These are phyloP conservation scores for Cryptosporidium meleagridis DNA, from an alignment of 169 alveolate genomes.

Conservation along the genomic window DNA sequence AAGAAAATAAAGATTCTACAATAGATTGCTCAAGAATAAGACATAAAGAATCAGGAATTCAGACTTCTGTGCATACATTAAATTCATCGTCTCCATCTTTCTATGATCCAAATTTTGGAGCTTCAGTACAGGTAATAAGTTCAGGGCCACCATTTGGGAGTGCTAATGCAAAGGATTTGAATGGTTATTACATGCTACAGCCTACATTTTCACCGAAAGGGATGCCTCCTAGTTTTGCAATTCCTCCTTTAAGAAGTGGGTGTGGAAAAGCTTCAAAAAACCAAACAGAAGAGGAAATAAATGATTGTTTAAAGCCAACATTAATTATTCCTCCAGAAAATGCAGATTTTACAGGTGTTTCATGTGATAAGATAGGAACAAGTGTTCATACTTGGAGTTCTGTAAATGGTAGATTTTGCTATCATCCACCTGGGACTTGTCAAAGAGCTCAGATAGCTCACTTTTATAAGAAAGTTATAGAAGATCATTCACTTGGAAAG, in stretches of 20 bases:
- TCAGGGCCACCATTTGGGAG: slow-evolving; percentile 75
- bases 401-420: slow-evolving; percentile 62
- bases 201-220: slow-evolving; percentile 70
- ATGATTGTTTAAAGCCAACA: slow-evolving; percentile 66
- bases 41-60: slow-evolving; percentile 54
- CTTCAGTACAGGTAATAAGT: slow-evolving; percentile 67
- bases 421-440: slow-evolving; percentile 71
- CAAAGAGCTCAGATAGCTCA: slow-evolving; percentile 56
- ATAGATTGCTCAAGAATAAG: slow-evolving; percentile 47
- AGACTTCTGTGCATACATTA: slow-evolving; percentile 50
- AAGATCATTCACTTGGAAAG: slow-evolving; percentile 54
- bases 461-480: slow-evolving; percentile 50
- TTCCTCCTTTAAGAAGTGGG: slow-evolving; percentile 58
- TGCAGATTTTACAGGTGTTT: slow-evolving; percentile 66
- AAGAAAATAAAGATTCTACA: slow-evolving; percentile 15
- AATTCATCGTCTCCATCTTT: slow-evolving; percentile 74
- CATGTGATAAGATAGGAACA: slow-evolving; percentile 66
- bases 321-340: slow-evolving; percentile 68
- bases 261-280: slow-evolving; percentile 36
- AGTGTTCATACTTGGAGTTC: slow-evolving; percentile 73
- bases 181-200: slow-evolving; percentile 59
- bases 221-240: slow-evolving; percentile 31
- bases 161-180: slow-evolving; percentile 67
- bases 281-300: slow-evolving; percentile 37
- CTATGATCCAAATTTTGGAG: slow-evolving; percentile 70